Conservation (phyloP, 176 grass and related monocot genomes). For the Neostapfia colusana region DNA sequence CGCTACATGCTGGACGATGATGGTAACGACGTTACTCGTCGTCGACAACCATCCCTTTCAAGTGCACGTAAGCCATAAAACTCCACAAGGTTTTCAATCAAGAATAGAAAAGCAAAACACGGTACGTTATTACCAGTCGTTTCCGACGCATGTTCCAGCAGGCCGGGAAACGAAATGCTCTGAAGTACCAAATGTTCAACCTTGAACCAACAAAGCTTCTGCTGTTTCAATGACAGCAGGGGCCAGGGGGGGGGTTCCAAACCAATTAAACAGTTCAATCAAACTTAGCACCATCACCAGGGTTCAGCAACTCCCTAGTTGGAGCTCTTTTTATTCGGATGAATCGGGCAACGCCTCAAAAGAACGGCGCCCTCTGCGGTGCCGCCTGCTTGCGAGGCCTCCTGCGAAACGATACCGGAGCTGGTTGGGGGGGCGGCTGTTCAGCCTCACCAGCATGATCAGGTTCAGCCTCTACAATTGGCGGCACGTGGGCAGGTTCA, state of each 20-base stretch:
- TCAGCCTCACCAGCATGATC: neutral
- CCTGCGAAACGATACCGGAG: neutral
- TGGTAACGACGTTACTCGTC: no score
- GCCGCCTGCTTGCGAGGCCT: neutral
- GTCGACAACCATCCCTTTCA: no score
- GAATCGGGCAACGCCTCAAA: neutral
- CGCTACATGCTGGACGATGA: no score
- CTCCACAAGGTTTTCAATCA: no score
- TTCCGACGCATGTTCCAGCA: no score
- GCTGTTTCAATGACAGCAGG: neutral
- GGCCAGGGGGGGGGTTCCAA: no score
- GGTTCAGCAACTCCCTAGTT: neutral
- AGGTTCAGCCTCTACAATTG: neutral
- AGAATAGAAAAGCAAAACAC: no score
- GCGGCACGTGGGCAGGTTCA: no score
- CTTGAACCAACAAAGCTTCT: neutral
- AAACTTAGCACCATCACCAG: conserved; percentile 16
- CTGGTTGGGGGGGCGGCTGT: neutral
- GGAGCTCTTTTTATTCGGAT: neutral
- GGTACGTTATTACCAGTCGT: no score
- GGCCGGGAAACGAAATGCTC: no score
- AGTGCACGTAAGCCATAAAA: no score
- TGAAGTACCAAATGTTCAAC: no score
- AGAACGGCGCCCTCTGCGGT: neutral
- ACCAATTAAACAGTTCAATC: neutral